phyloP scores from a whole-genome alignment of 2,329 filamentous ascomycete species.

The Cordyceps farinosa region DNA sequence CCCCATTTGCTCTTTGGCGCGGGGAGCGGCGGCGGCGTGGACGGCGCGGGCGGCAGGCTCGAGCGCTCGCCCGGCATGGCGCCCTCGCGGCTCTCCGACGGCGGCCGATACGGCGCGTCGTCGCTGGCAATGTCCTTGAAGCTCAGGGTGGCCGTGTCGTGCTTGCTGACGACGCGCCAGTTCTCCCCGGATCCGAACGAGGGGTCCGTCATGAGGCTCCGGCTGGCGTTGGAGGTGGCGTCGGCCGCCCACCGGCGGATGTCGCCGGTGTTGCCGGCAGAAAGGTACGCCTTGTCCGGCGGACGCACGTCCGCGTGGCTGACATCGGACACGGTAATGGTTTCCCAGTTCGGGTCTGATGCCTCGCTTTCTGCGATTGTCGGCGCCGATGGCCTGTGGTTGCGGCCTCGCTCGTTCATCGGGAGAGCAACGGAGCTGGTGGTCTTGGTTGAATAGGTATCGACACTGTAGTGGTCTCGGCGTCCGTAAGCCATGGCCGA shows the following conservation, averaged over 20 bases:
- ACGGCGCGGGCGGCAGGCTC: slow-evolving; percentile 21
- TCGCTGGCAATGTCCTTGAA: slow-evolving; percentile 33
- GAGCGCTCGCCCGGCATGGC: slow-evolving; percentile 24
- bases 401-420: slow-evolving; percentile 8
- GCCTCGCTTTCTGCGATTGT: slow-evolving; percentile 16
- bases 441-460: slow-evolving; percentile 29
- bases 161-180: slow-evolving; percentile 32
- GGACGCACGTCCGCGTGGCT: slow-evolving; percentile 26
- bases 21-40: slow-evolving; percentile 17
- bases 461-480: slow-evolving; percentile 23
- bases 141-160: slow-evolving; percentile 28
- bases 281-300: slow-evolving; percentile 24
- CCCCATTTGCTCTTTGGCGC: slow-evolving; percentile 28
- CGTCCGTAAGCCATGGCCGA: slow-evolving; percentile 10
- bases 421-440: slow-evolving; percentile 35
- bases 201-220: slow-evolving; percentile 27
- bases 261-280: slow-evolving; percentile 24
- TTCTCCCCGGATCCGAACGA: slow-evolving; percentile 38
- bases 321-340: slow-evolving; percentile 23
- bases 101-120: slow-evolving; percentile 37
- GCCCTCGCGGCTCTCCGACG: slow-evolving; percentile 27
- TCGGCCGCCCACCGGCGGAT: slow-evolving; percentile 28
- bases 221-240: slow-evolving; percentile 22
- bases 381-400: slow-evolving; percentile 15
- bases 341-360: slow-evolving; percentile 21